Base-by-base conservation (phyloP, 2,329 filamentous ascomycete species). In the Penicillium sp. region DNA sequence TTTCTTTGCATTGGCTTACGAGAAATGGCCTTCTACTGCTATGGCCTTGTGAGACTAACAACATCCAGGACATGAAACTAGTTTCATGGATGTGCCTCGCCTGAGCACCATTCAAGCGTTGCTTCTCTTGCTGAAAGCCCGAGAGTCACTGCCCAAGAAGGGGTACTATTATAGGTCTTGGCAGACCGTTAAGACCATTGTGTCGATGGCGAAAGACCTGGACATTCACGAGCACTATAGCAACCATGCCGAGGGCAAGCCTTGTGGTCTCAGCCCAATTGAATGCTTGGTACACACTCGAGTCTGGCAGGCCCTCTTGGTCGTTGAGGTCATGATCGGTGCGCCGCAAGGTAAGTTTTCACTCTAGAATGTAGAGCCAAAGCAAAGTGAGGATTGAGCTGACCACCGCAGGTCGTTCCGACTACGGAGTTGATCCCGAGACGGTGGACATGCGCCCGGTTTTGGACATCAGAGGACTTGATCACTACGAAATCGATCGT, bases 121-220 rank as follows among this genome's bases (percentile, higher is more conserved):
- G 57, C 77, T 97, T 42, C 87, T 97, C 42, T 81, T 97, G 16
- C 77, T 97, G 41, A 97, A 97, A 72, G 94, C 93, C 1, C 84
- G 92, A 59, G 93, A 97, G 72, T 89, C 90, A n/a, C 86, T 89
- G 8, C 92, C 93, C 0, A 96, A 96, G 69, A 86, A 90, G 56
- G 94, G 94, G 1, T 97, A 97, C 70, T 97, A 94, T 72, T 97
- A 94, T 74, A 87, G 93, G 36, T 97, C 94, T 0, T 97, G 94
- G 93, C 96, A 97, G 85, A 90, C 89, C 5, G 86, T 96, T 18
- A 93, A 96, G 49, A 90, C 92, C 56, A 91, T 93, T 59, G 88
- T 96, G 7, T 88, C 92, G 44, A 96, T 97, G 90, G 91, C 86
- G 24, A 94, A 95, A 67, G 93, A 97, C 68, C 79, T 97, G 31